Percentiles rank a stretch among this genome's conserved stretches.
Evolutionary conservation across 371 early-diverging fungal genomes (phyloP).

Genomic region (Lichtheimia corymbifera): DNA sequence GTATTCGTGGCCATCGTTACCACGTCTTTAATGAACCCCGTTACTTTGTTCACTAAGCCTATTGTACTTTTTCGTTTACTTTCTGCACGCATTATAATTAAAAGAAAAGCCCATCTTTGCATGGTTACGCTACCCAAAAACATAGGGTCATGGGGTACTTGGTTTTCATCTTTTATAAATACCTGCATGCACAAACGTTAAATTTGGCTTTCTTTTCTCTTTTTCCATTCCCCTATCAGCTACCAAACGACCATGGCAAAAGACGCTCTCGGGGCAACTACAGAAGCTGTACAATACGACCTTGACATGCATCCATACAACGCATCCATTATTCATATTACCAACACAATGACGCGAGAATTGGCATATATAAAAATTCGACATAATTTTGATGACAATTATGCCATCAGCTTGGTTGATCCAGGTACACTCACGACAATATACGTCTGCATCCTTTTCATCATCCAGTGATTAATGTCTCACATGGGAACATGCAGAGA

Average conservation of each 20-base stretch:
- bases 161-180: neutral
- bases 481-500: constrained; percentile 10
- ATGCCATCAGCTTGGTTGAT: constrained; percentile 39
- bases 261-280: constrained; percentile 31
- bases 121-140: neutral
- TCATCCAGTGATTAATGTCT: neutral
- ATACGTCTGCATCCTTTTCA: neutral
- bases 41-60: constrained; percentile 54
- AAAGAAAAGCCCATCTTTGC: constrained; percentile 1
- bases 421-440: constrained; percentile 15
- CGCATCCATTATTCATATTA: constrained; percentile 34
- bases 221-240: neutral
- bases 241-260: constrained; percentile 12
- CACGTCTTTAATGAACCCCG: constrained; percentile 81
- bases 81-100: constrained; percentile 1
- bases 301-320: constrained; percentile 13
- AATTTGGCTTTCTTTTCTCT: neutral
- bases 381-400: constrained; percentile 35
- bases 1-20: constrained; percentile 75
- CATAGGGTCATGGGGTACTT: neutral
- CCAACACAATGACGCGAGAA: constrained; percentile 32
- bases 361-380: constrained; percentile 40
- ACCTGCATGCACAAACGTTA: neutral
- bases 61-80: neutral
- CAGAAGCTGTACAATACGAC: constrained; percentile 29